Evolutionary conservation across 345 rosid species (phyloP).

Genomic region (Brassica incana): DNA sequence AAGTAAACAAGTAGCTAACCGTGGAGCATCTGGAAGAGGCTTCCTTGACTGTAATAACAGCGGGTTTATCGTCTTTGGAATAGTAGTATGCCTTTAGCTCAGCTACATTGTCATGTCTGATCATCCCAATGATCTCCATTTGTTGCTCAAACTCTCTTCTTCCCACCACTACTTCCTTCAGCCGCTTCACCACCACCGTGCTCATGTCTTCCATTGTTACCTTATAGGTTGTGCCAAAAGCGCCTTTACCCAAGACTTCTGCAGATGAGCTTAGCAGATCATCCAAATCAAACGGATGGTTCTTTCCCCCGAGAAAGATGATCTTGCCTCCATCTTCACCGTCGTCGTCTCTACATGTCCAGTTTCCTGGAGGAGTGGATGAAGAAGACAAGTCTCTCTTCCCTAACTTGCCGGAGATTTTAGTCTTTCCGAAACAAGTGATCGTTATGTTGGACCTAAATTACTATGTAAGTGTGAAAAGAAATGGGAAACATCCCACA

Average conservation of each 20-base stretch:
- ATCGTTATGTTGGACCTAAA: not conserved
- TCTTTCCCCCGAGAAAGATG: constrained; percentile 76
- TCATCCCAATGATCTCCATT: constrained; percentile 80
- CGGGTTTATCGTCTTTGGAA: constrained; percentile 85
- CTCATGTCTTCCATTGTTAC: constrained; percentile 49
- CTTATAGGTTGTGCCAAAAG: constrained; percentile 79
- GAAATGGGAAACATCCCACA: no score
- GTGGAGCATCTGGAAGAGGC: constrained; percentile 66
- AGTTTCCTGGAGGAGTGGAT: constrained; percentile 44
- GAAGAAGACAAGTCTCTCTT: constrained; percentile 64
- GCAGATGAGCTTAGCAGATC: constrained; percentile 94
- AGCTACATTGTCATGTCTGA: constrained; percentile 73
- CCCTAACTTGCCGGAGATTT: constrained; percentile 41
- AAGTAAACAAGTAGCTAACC: constrained; percentile 45
- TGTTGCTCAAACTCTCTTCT: constrained; percentile 92
- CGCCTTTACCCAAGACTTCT: constrained; percentile 79
- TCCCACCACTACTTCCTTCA: constrained; percentile 82
- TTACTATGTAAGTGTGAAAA: no score
- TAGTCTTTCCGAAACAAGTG: constrained; percentile 43
- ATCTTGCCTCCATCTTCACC: constrained; percentile 56
- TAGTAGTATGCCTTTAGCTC: constrained; percentile 87
- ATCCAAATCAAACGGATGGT: constrained; percentile 78
- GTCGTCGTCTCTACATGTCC: constrained; percentile 66
- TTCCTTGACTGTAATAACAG: constrained; percentile 75
- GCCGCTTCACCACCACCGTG: constrained; percentile 79